Conservation (phyloP, 2,329 filamentous ascomycete species). For the Ophiosphaerella narmari region DNA sequence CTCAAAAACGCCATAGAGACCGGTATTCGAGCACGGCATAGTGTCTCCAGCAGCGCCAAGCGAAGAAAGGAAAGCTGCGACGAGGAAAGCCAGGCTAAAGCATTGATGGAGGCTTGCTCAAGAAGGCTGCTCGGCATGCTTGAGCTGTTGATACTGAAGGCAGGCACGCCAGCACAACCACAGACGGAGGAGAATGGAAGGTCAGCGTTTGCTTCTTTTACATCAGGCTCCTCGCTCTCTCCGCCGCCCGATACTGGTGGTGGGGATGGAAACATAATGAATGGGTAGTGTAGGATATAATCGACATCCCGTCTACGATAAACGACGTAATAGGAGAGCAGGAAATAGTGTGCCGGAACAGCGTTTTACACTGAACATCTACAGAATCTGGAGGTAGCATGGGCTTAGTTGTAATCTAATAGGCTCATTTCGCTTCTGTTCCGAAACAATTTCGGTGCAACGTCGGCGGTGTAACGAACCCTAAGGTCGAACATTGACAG, state of each 20-base stretch:
- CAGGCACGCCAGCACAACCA: constrained; percentile 14
- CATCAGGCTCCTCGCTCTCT: constrained; percentile 27
- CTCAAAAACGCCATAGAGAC: constrained; percentile 54
- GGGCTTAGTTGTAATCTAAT: too few species aligned
- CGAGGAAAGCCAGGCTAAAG: constrained; percentile 44
- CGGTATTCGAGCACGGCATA: constrained; percentile 59
- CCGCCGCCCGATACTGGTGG: constrained; percentile 27
- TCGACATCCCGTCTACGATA: too few species aligned
- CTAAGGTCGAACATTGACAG: too few species aligned
- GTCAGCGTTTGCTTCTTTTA: constrained; percentile 21
- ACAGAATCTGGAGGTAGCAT: too few species aligned
- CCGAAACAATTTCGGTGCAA: too few species aligned
- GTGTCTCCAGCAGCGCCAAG: constrained; percentile 50
- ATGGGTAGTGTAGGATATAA: too few species aligned
- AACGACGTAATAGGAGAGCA: too few species aligned
- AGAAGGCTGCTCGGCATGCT: constrained; percentile 41
- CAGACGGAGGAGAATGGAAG: constrained; percentile 3
- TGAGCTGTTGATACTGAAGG: constrained; percentile 36
- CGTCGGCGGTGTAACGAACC: too few species aligned
- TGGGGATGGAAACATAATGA: constrained; percentile 8
- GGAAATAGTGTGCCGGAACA: too few species aligned
- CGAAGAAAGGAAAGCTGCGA: constrained; percentile 48
- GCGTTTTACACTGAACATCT: too few species aligned
- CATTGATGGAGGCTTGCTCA: constrained; percentile 40
- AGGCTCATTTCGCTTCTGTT: too few species aligned